Percentiles rank a stretch among this genome's conserved stretches.
These are phyloP conservation scores for Stentor coeruleus DNA, from an alignment of 73 alveolate genomes.

Conservation along the genomic window DNA sequence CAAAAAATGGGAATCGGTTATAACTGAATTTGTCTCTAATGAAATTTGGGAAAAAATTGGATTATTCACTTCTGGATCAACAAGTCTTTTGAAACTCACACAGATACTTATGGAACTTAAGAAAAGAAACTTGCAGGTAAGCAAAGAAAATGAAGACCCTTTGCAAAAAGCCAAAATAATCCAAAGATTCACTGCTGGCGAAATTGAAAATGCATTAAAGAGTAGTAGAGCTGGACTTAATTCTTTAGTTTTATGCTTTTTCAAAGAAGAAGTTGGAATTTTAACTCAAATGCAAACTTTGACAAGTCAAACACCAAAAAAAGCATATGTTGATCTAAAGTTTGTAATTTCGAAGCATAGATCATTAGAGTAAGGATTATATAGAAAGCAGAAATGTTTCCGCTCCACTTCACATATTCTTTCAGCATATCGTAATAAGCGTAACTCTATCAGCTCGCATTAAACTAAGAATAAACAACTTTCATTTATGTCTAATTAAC, in stretches of 20 bases:
- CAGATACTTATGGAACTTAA: neutral
- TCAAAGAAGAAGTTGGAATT: neutral
- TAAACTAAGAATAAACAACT: too few relatives aligned
- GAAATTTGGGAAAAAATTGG: constrained; percentile 15
- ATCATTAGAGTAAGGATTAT: neutral
- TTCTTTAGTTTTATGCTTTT: neutral
- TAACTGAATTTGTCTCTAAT: neutral
- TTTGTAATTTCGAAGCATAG: neutral
- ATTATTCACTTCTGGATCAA: neutral
- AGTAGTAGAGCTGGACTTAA: neutral
- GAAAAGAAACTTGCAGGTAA: constrained; percentile 3
- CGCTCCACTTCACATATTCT: neutral
- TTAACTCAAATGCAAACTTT: neutral
- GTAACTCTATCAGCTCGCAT: too few relatives aligned
- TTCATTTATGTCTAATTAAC: too few relatives aligned
- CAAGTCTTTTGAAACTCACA: neutral
- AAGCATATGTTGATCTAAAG: neutral
- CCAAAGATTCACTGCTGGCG: neutral
- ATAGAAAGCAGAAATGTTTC: neutral
- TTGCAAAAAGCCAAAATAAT: neutral
- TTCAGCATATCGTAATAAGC: neutral
- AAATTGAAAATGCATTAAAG: neutral
- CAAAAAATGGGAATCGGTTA: neutral
- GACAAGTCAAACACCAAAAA: neutral
- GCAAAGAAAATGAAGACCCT: neutral